Evolutionary conservation across 2,329 filamentous ascomycete species (phyloP).

Genomic region (Penicillium sp.): DNA sequence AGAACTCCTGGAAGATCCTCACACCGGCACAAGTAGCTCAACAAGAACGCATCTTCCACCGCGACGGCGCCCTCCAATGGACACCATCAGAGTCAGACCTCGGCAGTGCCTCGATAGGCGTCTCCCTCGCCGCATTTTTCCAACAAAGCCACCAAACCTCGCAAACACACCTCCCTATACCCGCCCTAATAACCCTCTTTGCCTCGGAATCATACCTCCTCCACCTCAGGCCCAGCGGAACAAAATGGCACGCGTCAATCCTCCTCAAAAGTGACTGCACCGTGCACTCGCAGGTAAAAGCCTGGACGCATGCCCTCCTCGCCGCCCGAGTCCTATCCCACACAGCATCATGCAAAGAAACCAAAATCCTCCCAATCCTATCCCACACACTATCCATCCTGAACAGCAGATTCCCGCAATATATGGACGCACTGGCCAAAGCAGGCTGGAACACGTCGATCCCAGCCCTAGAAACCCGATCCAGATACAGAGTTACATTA

Average conservation of each 20-base stretch:
- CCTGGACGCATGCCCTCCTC: conserved; percentile 58
- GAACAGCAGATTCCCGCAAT: background rate
- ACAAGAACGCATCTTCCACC: conserved; percentile 55
- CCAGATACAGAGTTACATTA: background rate
- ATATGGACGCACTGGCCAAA: background rate
- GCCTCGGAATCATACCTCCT: conserved; percentile 56
- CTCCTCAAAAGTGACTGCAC: conserved; percentile 57
- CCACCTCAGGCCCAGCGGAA: conserved; percentile 41
- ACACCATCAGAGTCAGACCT: conserved; percentile 25
- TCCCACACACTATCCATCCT: background rate
- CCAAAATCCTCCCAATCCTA: background rate
- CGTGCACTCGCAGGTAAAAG: conserved; percentile 51
- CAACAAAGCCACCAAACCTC: conserved; percentile 14
- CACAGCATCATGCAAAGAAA: background rate
- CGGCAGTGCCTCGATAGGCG: conserved; percentile 54
- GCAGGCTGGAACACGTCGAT: background rate
- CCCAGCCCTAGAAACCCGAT: background rate
- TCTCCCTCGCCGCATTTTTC: conserved; percentile 38
- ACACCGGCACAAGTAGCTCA: conserved; percentile 61
- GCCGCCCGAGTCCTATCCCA: conserved; percentile 34
- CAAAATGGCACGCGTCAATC: conserved; percentile 48
- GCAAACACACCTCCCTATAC: conserved; percentile 40
- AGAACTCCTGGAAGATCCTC: conserved; percentile 32
- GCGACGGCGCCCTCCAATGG: conserved; percentile 62
- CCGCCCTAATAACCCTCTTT: conserved; percentile 50